Evolutionary conservation across 192 early-diverging fungal genomes (phyloP), one percentile per base, ranked within the genome.

Genomic region (Podila minutissima): DNA sequence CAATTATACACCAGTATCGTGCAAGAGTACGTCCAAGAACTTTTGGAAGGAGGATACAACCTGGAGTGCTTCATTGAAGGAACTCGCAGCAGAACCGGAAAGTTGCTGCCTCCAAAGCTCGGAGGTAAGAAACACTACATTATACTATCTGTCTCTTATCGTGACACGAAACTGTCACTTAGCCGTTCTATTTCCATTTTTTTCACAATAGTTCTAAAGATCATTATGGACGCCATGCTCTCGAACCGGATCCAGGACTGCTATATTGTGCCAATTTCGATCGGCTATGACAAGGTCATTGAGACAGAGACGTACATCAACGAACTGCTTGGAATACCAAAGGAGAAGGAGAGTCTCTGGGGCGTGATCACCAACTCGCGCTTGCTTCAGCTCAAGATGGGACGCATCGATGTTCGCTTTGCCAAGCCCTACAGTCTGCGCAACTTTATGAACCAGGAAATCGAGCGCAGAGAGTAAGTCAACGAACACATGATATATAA

Each of bases 231-330:
- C n/a, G 87, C 91, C 32, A 84, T 96, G 38, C 67, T 92, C 4
- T 79, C 82, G 2, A 86, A 88, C 19, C 74, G 89, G 19, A 86
- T 91, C 22, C 74, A 84, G 17, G 94, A 96, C 64, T 90, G 88
- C 57, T 88, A 91, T 55, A 84, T 96, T 55, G 93, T 95, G 1
- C 94, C 94, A 4, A 92, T 96, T 76, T 91, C 88, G 33, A 90
- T 96, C 64, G 93, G 94, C 19, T 96, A 96, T 73, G 94, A 94
- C 68, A 96, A 94, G 79, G 90, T 90, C 20, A 94, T 95, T 64
- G 94, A 95, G 71, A 95, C 92, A 0, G 89, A 89, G 68, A 88
- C 89, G 5, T 96, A 95, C 72, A 90, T 91, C 26, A 89, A 91
- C 66, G 94, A 96, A 70, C 77, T 96, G 1, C 78, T 96, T 22